Percentiles rank a stretch among this genome's conserved stretches.
phyloP scores from a whole-genome alignment of 2,329 filamentous ascomycete genomes.

The Epichloe elymi region DNA sequence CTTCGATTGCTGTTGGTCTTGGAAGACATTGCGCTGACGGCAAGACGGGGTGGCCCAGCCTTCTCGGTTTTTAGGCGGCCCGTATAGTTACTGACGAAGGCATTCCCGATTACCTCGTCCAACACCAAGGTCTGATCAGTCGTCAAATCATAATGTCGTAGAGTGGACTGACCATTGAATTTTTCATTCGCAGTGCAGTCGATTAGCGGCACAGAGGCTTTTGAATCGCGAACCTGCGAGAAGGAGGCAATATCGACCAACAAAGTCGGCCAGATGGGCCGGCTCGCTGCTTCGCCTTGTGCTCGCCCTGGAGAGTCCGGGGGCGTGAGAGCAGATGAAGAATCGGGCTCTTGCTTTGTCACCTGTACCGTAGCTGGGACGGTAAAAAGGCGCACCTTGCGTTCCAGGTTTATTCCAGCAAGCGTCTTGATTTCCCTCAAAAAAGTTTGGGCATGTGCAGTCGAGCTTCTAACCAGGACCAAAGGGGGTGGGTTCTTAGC shows the following conservation, averaged over 20 bases:
- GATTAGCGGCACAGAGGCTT: constrained; percentile 13
- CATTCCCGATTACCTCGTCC: constrained; percentile 59
- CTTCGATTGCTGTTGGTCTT: constrained; percentile 46
- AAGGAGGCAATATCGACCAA: constrained; percentile 43
- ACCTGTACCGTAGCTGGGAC: constrained; percentile 34
- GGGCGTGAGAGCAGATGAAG: constrained; percentile 23
- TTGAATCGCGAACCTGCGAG: constrained; percentile 17
- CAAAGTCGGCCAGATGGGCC: constrained; percentile 27
- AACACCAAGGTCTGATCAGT: constrained; percentile 67
- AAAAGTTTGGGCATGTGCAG: constrained; percentile 60
- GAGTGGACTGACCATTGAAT: constrained; percentile 59
- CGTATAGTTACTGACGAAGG: constrained; percentile 41
- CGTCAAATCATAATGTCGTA: constrained; percentile 55
- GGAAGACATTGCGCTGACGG: constrained; percentile 14
- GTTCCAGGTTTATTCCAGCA: constrained; percentile 51
- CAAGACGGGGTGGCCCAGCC: constrained; percentile 20
- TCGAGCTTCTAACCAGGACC: constrained; percentile 57
- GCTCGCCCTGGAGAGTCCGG: constrained; percentile 25
- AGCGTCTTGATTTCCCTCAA: constrained; percentile 58
- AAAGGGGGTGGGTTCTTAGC: constrained; percentile 45
- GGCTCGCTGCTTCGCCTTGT: constrained; percentile 12
- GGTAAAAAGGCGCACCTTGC: constrained; percentile 62
- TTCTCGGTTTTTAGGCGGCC: constrained; percentile 22
- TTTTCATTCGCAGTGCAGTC: constrained; percentile 64
- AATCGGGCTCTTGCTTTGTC: constrained; percentile 20